phyloP scores from a whole-genome alignment of 495 filamentous ascomycete genomes.

The Copromyces sp. region DNA sequence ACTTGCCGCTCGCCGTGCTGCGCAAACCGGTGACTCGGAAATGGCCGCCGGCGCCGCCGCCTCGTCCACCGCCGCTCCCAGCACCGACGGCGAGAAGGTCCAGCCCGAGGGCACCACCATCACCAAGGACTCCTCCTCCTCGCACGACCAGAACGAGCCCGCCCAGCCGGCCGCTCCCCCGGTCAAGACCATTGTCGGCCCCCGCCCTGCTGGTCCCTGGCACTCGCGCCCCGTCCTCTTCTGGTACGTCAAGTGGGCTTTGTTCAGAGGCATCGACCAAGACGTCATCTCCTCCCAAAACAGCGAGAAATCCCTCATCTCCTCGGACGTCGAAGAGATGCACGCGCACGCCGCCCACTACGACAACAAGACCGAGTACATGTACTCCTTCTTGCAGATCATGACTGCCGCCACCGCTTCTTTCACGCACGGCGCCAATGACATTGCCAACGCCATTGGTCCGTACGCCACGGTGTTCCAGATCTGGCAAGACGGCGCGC shows the following conservation, averaged over 20 bases:
- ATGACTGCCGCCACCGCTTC: slow-evolving; percentile 62
- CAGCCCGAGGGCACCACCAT: neutral
- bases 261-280: slow-evolving; percentile 51
- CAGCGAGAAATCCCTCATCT: slow-evolving; percentile 8
- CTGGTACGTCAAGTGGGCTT: slow-evolving; percentile 33
- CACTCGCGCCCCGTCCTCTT: slow-evolving; percentile 30
- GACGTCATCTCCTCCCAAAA: slow-evolving; percentile 44
- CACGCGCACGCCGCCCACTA: slow-evolving; percentile 55
- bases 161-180: neutral
- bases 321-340: slow-evolving; percentile 44
- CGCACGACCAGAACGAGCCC: neutral
- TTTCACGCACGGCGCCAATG: slow-evolving; percentile 73
- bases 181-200: slow-evolving; percentile 21
- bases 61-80: neutral
- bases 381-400: slow-evolving; percentile 64
- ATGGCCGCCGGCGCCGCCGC: neutral
- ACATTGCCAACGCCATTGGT: slow-evolving; percentile 65
- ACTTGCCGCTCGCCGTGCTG: slow-evolving; percentile 31
- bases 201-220: slow-evolving; percentile 28
- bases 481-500: slow-evolving; percentile 46
- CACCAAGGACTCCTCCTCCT: neutral
- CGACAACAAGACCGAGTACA: slow-evolving; percentile 67
- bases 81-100: neutral
- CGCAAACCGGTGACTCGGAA: slow-evolving; percentile 7
- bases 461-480: slow-evolving; percentile 60